Conservation (phyloP, 2,329 filamentous ascomycete species). For the Clathrospora elynae region DNA sequence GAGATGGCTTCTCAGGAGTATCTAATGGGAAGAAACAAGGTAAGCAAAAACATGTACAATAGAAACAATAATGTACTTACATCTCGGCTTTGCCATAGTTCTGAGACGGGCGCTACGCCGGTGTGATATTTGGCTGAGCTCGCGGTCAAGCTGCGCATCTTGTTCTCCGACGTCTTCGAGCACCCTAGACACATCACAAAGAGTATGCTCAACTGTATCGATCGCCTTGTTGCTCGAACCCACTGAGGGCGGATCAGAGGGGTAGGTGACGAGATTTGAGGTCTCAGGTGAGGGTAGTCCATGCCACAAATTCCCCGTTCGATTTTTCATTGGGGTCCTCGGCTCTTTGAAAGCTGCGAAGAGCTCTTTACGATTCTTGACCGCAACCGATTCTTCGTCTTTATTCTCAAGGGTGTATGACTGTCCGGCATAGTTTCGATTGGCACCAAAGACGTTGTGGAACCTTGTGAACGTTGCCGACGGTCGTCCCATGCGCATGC, state of each 20-base stretch:
- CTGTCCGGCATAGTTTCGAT: no score
- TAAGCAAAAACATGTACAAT: not conserved
- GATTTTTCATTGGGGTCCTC: slow-evolving; percentile 4
- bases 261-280: not conserved
- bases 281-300: slow-evolving; percentile 19
- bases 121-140: not conserved
- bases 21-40: not conserved
- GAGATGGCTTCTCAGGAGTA: not conserved
- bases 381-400: no score
- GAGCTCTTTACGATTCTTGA: no score
- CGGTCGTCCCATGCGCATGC: no score
- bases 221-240: not conserved
- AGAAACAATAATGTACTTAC: not conserved
- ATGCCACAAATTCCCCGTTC: slow-evolving; percentile 4
- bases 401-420: no score
- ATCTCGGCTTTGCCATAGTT: not conserved
- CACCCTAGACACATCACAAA: not conserved
- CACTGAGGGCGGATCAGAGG: not conserved
- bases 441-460: not conserved
- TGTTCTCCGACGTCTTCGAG: not conserved
- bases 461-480: no score
- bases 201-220: not conserved
- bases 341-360: not conserved
- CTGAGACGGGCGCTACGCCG: slow-evolving; percentile 12
- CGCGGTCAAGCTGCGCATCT: slow-evolving; percentile 4